Conservation (phyloP, 306 rosid genomes). For the Quercus suber region DNA sequence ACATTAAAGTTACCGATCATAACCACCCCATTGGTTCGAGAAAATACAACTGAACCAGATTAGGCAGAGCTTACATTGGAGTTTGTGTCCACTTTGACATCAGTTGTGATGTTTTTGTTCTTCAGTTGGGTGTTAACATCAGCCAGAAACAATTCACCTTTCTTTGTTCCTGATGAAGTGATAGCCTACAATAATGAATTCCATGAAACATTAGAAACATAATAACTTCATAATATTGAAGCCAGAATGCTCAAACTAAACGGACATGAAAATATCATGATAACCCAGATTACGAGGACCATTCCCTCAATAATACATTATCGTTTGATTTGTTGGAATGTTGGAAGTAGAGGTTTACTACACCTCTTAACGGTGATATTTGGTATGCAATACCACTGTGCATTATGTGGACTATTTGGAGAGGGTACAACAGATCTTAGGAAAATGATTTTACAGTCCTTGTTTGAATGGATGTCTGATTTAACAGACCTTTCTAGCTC, state of each 20-base stretch:
- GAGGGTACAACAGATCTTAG: too few species aligned
- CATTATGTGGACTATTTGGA: too few species aligned
- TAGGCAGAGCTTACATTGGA: constrained; percentile 54
- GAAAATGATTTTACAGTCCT: too few species aligned
- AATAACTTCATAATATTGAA: not conserved
- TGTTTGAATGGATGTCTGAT: too few species aligned
- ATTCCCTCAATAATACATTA: too few species aligned
- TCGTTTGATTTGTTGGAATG: too few species aligned
- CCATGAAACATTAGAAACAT: not conserved
- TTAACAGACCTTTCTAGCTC: too few species aligned
- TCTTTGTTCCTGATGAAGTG: constrained; percentile 72
- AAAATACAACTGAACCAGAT: not conserved
- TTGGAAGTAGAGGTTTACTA: too few species aligned
- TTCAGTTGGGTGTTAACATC: constrained; percentile 84
- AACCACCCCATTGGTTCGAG: not conserved
- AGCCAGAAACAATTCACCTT: constrained; percentile 66
- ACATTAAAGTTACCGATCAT: too few species aligned
- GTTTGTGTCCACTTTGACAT: constrained; percentile 76
- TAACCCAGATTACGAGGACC: not conserved
- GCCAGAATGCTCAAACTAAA: not conserved
- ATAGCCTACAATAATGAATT: constrained; percentile 56
- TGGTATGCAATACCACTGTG: too few species aligned
- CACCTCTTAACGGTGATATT: too few species aligned
- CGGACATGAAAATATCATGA: not conserved
- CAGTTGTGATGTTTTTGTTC: constrained; percentile 74